phyloP scores from a whole-genome alignment of 75 land plant species.

The Ceratopteris richardii region DNA sequence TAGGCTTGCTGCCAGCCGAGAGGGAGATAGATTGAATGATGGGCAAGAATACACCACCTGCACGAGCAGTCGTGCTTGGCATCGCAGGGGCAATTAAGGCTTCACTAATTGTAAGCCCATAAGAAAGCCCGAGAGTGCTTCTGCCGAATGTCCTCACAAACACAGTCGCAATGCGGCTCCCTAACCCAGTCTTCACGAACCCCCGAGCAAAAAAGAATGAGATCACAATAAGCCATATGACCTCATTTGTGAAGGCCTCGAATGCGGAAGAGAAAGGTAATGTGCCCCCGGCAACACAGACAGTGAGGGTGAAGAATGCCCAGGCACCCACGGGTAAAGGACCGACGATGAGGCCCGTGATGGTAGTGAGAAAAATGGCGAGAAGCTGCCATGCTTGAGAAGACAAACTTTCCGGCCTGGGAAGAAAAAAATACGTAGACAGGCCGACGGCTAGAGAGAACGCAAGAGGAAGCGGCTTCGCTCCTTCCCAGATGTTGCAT shows the following conservation, averaged over 20 bases:
- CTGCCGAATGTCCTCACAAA: slow-evolving; percentile 33
- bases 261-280: slow-evolving; percentile 27
- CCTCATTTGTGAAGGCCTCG: slow-evolving; percentile 36
- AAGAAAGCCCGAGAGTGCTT: slow-evolving; percentile 32
- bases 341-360: slow-evolving; percentile 20
- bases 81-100: slow-evolving; percentile 37
- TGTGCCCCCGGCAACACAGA: slow-evolving; percentile 12
- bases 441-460: slow-evolving; percentile 26
- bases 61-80: slow-evolving; percentile 39
- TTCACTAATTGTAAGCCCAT: slow-evolving; percentile 29
- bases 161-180: slow-evolving; percentile 30
- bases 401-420: slow-evolving; percentile 21
- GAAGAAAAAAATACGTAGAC: slow-evolving; percentile 15
- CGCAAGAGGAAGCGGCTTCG: slow-evolving; percentile 27
- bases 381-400: slow-evolving; percentile 38
- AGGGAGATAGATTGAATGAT: slow-evolving; percentile 30
- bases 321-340: slow-evolving; percentile 32
- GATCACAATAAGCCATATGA: slow-evolving; percentile 38
- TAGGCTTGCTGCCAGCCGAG: slow-evolving; percentile 24
- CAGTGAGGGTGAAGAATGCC: slow-evolving; percentile 28
- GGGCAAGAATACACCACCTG: slow-evolving; percentile 36
- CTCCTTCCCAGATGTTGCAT: slow-evolving; percentile 17
- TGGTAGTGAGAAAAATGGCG: slow-evolving; percentile 30
- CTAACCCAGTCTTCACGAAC: slow-evolving; percentile 34
- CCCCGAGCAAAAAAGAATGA: slow-evolving; percentile 40